Conservation (phyloP, 179 eudicot genomes). For the Heliamphora pulchella region DNA sequence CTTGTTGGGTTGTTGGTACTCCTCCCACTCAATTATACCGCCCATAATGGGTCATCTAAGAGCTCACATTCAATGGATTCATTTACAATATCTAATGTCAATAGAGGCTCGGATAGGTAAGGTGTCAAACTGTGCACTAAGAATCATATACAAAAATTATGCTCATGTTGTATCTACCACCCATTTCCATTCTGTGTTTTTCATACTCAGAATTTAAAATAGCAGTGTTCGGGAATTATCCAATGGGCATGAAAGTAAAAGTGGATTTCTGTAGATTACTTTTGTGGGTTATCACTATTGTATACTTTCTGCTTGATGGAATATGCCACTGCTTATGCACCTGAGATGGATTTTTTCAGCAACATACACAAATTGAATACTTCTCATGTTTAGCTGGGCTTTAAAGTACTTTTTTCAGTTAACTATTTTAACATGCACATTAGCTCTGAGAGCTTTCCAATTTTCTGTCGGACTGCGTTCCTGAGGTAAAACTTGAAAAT, state of each 20-base stretch:
- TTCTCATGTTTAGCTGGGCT: neutral
- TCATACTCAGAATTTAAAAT: constrained; percentile 6
- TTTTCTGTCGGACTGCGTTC: neutral
- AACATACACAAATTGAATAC: neutral
- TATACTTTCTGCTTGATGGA: no score
- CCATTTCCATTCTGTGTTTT: constrained; percentile 3
- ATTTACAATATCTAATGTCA: constrained; percentile 68
- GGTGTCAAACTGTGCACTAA: neutral
- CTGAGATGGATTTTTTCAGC: no score
- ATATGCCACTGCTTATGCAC: no score
- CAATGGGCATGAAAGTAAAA: no score
- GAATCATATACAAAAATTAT: neutral
- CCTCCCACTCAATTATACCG: constrained; percentile 59
- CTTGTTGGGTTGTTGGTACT: constrained; percentile 62
- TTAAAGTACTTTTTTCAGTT: neutral
- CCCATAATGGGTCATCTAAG: constrained; percentile 26
- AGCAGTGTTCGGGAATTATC: neutral
- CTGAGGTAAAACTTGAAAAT: neutral
- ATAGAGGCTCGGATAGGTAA: constrained; percentile 67
- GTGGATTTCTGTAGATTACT: no score
- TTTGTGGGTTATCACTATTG: no score
- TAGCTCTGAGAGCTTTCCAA: neutral
- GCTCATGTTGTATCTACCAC: neutral
- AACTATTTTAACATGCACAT: neutral
- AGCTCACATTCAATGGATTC: constrained; percentile 54